Percentiles rank a stretch among this genome's conserved stretches.
Evolutionary conservation across 208 protist genomes (phyloP).

Genomic region (Acanthamoeba pearcei): DNA sequence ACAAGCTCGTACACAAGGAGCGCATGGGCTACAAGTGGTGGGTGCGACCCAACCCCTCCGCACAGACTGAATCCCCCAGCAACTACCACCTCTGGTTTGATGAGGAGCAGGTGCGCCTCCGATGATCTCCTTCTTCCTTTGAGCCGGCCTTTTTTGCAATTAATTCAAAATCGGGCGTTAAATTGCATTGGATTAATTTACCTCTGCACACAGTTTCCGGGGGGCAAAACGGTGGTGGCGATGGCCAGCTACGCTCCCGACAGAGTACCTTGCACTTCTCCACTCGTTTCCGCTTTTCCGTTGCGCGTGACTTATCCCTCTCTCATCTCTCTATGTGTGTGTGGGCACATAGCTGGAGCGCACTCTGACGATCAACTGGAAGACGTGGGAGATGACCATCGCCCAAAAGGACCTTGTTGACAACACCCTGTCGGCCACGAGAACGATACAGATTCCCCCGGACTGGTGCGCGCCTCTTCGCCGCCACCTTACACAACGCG

Average conservation of each 20-base stretch:
- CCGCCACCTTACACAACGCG: background rate
- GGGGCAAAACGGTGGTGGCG: slow-evolving; percentile 6
- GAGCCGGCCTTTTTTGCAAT: background rate
- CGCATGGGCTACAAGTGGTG: slow-evolving; percentile 54
- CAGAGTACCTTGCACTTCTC: background rate
- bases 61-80: background rate
- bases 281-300: background rate
- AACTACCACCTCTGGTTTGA: slow-evolving; percentile 32
- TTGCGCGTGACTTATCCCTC: background rate
- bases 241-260: slow-evolving; percentile 13
- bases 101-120: slow-evolving; percentile 28
- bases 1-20: slow-evolving; percentile 44
- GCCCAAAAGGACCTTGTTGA: slow-evolving; percentile 26
- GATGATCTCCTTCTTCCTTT: background rate
- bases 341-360: background rate
- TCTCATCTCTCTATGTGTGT: background rate
- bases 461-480: background rate
- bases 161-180: background rate
- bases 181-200: background rate
- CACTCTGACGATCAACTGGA: slow-evolving; percentile 60
- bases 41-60: background rate
- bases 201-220: slow-evolving; percentile 13
- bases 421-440: background rate
- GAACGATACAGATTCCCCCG: slow-evolving; percentile 40
- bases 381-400: slow-evolving; percentile 59